Base-by-base conservation (phyloP, 305 asterid genomes). In the Solanum hybrid region DNA sequence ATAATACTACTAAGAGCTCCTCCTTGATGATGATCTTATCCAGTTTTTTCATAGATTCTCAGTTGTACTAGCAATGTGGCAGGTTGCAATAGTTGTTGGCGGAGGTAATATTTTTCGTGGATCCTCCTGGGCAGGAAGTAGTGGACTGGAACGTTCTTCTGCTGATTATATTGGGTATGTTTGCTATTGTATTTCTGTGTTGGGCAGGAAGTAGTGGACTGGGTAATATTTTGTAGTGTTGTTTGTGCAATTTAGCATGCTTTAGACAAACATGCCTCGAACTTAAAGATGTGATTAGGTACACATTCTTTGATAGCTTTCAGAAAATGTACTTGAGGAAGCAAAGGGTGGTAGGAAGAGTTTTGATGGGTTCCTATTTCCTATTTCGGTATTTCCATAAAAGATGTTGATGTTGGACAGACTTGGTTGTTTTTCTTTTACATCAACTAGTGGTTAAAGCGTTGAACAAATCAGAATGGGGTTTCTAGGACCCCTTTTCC, bases 51-150 rank as follows among this genome's bases (percentile, higher is more conserved):
- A 17, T 82, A 45, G 87, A 82, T 82, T 9, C 87, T 82, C 75
- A 86, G 14, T 15, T 78, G 7, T 36, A n/a, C 56, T 35, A 60
- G 31, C 66, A 92, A 87, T 27, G 38, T 86, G 89, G 91, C 95
- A 97, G 98, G 99, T 97, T 87, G 99, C 99, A 35, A 96, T 97
- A 89, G 98, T 97, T 90, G 99, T 97, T 90, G 99, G 99, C 88
- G 99, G 98, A 90, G 98, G 99, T 89, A 97, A 97, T 94, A 97
- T 96, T 90, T 96, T 97, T 90, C 98, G 99, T 56, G 99, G 99
- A 86, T 95, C 99, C 84, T 94, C 99, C 10, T 15, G 1, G 64
- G 7, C 64, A 51, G 0, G 64, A 51, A 51, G 64, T 51, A 51
- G 64, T 51, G 64, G 64, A 51, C 8, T 51, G 8, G 64, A 97